Evolutionary conservation across 1,284 basidiomycete genomes (phyloP), one percentile per base, ranked within the genome.

Genomic region (Ustilago loliicola): DNA sequence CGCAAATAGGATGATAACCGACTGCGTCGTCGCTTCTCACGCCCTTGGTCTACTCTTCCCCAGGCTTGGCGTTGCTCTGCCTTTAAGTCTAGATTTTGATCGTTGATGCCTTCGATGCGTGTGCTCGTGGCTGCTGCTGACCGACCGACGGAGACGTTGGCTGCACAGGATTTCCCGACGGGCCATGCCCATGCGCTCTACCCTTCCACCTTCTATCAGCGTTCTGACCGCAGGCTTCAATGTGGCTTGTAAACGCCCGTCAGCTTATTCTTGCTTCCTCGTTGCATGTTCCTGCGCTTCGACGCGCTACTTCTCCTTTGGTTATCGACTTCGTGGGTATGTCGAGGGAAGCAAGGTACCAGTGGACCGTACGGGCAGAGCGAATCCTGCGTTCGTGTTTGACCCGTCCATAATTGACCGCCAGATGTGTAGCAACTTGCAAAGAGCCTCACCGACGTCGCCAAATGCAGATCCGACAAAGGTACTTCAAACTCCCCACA

Each of bases 401-500:
- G 48, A 27, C 25, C 5, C 27, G 25, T 50, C 8, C 6, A 7
- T n/a, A 25, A 23, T n/a, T n/a, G 40, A 45, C 40, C 11, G 19
- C 10, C 40, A 45, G 15, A 19, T 45, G 19, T 45, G 15, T 45
- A 7, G 40, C 7, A 21, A 5, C 51, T 53, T 10, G 51, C 30
- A 53, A n/a, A 45, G 36, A 8, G 34, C n/a, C 25, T 50, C 29
- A 29, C 51, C 51, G 51, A 53, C 29, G 19, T 53, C 19, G 29
- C 30, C 27, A 53, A 34, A 53, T 13, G 51, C 30, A 32, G 30
- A n/a, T 53, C 48, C 48, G 48, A 50, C 48, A 32, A 6, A 53
- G 19, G 17, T 29, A 55, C 36, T 19, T 21, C 42, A 45, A 8
- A 55, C 34, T 36, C 34, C 32, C 34, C n/a, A 17, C 53, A 36